Evolutionary conservation across 345 rosid genomes (phyloP), one percentile per base, ranked within the genome.

Genomic region (Firmiana major): DNA sequence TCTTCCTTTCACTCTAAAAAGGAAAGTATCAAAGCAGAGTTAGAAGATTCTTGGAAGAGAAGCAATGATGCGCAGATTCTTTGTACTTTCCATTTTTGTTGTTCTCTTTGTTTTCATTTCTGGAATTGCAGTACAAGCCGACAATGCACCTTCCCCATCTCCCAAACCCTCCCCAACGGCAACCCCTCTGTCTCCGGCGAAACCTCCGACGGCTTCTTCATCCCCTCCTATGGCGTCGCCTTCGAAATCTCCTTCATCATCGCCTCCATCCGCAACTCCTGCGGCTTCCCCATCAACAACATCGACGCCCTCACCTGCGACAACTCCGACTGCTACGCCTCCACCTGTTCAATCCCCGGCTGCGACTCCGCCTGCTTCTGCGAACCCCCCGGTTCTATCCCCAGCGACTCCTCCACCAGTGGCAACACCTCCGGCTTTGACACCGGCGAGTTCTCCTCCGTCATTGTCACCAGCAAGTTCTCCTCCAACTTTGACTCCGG

Each of bases 121-220:
- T 42, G 69, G 73, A 26, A 54, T 11, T n/a, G 89, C 60, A n/a
- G 91, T 73, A 19, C 48, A 67, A 67, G 88, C 85, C 58, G 67
- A 79, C 74, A 59, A 78, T 85, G 86, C 84, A 46, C 90, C 88
- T 17, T 81, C 83, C 0, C 84, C 81, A 7, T 79, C 83, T 67
- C 80, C 85, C 0, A 57, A 83, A 13, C 26, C 78, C 22, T 22
- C 81, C 24, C 63, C 89, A 11, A 17, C 79, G 22, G 42, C 62
- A 31, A 24, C 77, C 42, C 76, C 83, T 7, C 19, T 62, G 2
- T 59, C 65, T 72, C 84, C 82, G 6, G 80, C 60, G 3, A 87
- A 42, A 28, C 7, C 84, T 8, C 79, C 84, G 36, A 57, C 16
- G 36, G 36, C 79, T 22, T 78, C 80, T 9, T 67, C 72, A 6